These are phyloP conservation scores for Rosa hybrid DNA, from an alignment of 331 rosid genomes.

Conservation along the genomic window DNA sequence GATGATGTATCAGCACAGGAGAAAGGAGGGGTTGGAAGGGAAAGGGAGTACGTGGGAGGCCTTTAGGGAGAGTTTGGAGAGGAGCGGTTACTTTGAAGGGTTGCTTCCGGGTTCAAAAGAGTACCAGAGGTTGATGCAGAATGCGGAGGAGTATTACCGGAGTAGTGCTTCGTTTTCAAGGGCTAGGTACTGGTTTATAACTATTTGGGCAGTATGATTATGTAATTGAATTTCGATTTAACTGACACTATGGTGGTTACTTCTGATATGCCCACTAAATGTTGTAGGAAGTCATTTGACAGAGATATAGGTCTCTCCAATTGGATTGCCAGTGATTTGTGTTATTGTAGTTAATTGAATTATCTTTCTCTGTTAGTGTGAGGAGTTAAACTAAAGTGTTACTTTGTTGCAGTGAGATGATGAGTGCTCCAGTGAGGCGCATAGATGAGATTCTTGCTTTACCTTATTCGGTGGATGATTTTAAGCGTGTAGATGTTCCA, in stretches of 20 bases:
- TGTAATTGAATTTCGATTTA: not conserved
- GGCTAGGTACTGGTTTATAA: slow-evolving; percentile 43
- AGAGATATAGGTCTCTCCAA: not conserved
- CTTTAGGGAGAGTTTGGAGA: slow-evolving; percentile 68
- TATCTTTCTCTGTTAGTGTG: not conserved
- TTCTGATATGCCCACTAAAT: not conserved
- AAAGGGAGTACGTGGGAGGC: slow-evolving; percentile 76
- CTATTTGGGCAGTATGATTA: too few species aligned
- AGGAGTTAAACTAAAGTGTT: slow-evolving; percentile 25
- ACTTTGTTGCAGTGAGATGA: slow-evolving; percentile 62
- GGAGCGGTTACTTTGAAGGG: slow-evolving; percentile 77
- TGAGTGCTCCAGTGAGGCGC: slow-evolving; percentile 86
- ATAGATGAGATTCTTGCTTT: slow-evolving; percentile 81
- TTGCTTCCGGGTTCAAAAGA: slow-evolving; percentile 74
- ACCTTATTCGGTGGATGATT: slow-evolving; percentile 61
- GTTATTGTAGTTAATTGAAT: not conserved
- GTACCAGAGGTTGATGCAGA: slow-evolving; percentile 71
- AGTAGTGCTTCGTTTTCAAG: slow-evolving; percentile 57
- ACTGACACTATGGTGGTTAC: not conserved
- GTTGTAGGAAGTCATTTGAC: not conserved
- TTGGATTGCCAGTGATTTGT: not conserved
- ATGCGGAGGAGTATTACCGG: slow-evolving; percentile 70
- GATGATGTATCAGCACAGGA: slow-evolving; percentile 88
- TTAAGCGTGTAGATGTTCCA: slow-evolving; percentile 60
- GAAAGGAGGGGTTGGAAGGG: slow-evolving; percentile 67